A percentile compares a stretch with the other conserved stretches of the same genome.
These are phyloP conservation scores for Samsoniella hepiali DNA, from an alignment of 2,329 filamentous ascomycete genomes.

Conservation along the genomic window DNA sequence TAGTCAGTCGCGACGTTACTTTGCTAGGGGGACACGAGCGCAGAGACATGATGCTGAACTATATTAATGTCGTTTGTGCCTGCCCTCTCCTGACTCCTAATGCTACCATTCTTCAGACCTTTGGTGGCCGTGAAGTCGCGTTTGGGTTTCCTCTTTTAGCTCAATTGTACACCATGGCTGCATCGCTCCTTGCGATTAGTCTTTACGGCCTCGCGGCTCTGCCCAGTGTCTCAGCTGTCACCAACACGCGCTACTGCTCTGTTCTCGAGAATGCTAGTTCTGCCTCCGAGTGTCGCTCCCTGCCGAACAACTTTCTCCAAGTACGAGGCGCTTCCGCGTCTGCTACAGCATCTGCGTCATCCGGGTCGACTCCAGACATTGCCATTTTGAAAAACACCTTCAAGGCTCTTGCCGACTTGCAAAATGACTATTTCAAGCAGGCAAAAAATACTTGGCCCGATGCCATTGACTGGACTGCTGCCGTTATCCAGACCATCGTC, in stretches of 20 bases:
- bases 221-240: not conserved
- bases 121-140: not conserved
- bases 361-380: not conserved
- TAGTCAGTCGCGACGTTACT: constrained; percentile 3
- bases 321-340: not conserved
- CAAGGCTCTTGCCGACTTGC: constrained; percentile 69
- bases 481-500: constrained; percentile 77
- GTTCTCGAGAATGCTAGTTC: not conserved
- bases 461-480: constrained; percentile 90
- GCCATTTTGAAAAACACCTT: constrained; percentile 50
- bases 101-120: not conserved
- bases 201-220: constrained; percentile 13
- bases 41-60: constrained; percentile 7
- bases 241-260: constrained; percentile 13
- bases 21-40: not conserved
- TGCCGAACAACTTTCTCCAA: constrained; percentile 7
- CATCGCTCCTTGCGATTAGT: constrained; percentile 1
- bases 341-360: not conserved
- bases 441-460: constrained; percentile 80
- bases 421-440: constrained; percentile 71
- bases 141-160: not conserved
- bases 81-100: not conserved
- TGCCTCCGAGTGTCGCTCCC: not conserved
- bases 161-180: constrained; percentile 11
- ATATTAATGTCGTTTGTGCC: constrained; percentile 1